Conservation (phyloP, 768 basidiomycete species). For the Lentinula edodes region DNA sequence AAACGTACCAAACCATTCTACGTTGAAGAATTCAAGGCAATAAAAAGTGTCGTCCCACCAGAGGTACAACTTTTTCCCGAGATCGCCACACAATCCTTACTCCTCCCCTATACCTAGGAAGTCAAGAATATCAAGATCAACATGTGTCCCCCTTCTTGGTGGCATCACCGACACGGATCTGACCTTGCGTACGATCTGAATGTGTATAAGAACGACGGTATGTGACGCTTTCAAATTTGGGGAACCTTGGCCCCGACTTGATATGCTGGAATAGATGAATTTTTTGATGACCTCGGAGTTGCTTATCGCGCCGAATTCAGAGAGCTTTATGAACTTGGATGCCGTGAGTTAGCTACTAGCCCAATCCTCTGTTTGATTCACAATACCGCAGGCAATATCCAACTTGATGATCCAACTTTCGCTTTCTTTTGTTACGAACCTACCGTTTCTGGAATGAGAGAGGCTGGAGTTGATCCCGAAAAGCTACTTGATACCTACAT, state of each 20-base stretch:
- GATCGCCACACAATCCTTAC: not conserved
- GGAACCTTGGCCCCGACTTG: not conserved
- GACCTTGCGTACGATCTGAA: slow-evolving; percentile 50
- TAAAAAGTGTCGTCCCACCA: slow-evolving; percentile 50
- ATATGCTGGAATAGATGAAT: slow-evolving; percentile 33
- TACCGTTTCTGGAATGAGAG: slow-evolving; percentile 50
- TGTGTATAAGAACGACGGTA: slow-evolving; percentile 59
- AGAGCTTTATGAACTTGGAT: slow-evolving; percentile 42
- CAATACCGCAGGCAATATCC: slow-evolving; percentile 38
- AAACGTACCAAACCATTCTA: slow-evolving; percentile 58
- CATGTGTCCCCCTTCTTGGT: slow-evolving; percentile 68
- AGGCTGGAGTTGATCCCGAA: slow-evolving; percentile 54
- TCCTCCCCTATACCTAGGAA: slow-evolving; percentile 32
- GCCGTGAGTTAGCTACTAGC: slow-evolving; percentile 30
- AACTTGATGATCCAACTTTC: slow-evolving; percentile 49
- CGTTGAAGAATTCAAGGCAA: slow-evolving; percentile 53
- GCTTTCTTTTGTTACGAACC: slow-evolving; percentile 64
- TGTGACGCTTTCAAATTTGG: slow-evolving; percentile 7
- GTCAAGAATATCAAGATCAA: slow-evolving; percentile 67
- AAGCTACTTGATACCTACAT: slow-evolving; percentile 66
- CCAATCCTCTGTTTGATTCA: slow-evolving; percentile 22
- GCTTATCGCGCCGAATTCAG: slow-evolving; percentile 45
- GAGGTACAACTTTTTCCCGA: slow-evolving; percentile 32
- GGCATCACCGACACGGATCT: slow-evolving; percentile 61
- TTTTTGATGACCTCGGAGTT: slow-evolving; percentile 41